These are phyloP conservation scores for Ceratobasidium sp. DNA, from an alignment of 1,284 basidiomycete genomes.

Conservation along the genomic window DNA sequence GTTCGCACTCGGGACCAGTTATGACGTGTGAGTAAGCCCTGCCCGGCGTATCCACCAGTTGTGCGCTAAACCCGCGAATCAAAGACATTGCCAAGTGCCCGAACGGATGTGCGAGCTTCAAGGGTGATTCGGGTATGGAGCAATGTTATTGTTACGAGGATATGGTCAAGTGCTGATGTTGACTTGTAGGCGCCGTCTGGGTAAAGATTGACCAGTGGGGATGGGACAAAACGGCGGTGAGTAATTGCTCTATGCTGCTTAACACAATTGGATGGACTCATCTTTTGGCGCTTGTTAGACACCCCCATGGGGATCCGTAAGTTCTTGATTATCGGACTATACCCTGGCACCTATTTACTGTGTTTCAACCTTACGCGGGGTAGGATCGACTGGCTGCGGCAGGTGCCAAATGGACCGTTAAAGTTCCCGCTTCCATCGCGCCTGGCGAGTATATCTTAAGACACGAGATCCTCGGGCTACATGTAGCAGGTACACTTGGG, in stretches of 20 bases:
- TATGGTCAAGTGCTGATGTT: background rate
- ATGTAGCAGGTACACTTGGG: constrained; percentile 20
- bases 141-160: background rate
- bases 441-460: constrained; percentile 31
- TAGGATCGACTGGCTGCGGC: constrained; percentile 32
- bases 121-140: constrained; percentile 29
- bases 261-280: background rate
- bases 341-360: background rate
- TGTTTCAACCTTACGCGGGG: background rate
- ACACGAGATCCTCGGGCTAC: constrained; percentile 35
- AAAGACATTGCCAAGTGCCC: constrained; percentile 42
- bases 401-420: constrained; percentile 38
- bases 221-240: constrained; percentile 41
- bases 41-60: background rate
- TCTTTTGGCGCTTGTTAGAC: background rate
- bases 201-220: constrained; percentile 43
- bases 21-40: constrained; percentile 28
- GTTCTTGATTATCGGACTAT: background rate
- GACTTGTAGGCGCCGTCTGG: constrained; percentile 25
- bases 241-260: background rate
- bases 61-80: constrained; percentile 2
- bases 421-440: constrained; percentile 24
- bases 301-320: constrained; percentile 18
- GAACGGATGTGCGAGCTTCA: constrained; percentile 36
- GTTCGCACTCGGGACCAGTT: constrained; percentile 35